These are phyloP conservation scores for Microcos paniculata DNA, from an alignment of 345 rosid genomes.

Conservation along the genomic window DNA sequence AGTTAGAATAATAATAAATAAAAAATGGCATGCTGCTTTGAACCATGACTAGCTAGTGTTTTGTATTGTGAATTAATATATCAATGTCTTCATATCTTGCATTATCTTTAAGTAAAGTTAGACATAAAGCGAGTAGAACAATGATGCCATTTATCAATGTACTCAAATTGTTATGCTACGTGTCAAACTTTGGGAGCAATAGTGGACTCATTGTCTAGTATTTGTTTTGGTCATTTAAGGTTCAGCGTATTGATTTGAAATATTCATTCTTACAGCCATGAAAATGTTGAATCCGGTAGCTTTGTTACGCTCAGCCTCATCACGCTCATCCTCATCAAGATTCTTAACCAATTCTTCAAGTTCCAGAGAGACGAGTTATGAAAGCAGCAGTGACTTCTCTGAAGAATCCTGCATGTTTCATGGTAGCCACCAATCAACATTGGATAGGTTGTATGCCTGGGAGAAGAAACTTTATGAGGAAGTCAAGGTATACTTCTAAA, in stretches of 20 bases:
- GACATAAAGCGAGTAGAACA: background rate
- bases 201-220: background rate
- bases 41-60: background rate
- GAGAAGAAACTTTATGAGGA: slow-evolving; percentile 96
- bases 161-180: background rate
- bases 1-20: background rate
- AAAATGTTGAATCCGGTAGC: slow-evolving; percentile 94
- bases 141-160: background rate
- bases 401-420: slow-evolving; percentile 58
- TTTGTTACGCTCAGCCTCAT: slow-evolving; percentile 84
- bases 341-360: slow-evolving; percentile 58
- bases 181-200: background rate
- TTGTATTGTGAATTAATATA: too few relatives aligned
- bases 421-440: slow-evolving; percentile 80
- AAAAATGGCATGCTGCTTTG: background rate
- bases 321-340: slow-evolving; percentile 81
- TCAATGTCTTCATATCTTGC: background rate
- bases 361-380: slow-evolving; percentile 51
- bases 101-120: background rate
- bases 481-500: slow-evolving; percentile 61
- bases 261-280: slow-evolving; percentile 51
- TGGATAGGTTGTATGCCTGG: slow-evolving; percentile 85
- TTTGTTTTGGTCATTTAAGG: background rate
- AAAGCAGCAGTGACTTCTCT: slow-evolving; percentile 59
- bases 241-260: background rate